phyloP scores from a whole-genome alignment of 345 rosid species.

The Salix purpurea region DNA sequence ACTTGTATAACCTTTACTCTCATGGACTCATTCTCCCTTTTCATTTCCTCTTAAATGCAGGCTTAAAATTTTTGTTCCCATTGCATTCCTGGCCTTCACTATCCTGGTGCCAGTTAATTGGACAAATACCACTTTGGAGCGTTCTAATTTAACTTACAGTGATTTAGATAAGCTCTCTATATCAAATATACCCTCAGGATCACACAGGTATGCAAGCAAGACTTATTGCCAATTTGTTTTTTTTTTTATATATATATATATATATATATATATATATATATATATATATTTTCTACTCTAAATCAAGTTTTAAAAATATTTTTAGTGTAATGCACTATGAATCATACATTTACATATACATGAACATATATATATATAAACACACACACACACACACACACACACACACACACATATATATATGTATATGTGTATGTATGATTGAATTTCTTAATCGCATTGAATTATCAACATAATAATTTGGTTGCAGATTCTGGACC shows the following conservation, averaged over 20 bases:
- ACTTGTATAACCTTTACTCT: not conserved
- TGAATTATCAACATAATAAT: not conserved
- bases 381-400: too few relatives aligned
- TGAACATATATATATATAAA: too few relatives aligned
- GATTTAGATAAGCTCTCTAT: slow-evolving; percentile 82
- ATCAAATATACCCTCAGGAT: slow-evolving; percentile 77
- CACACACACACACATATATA: too few relatives aligned
- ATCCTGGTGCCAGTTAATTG: slow-evolving; percentile 84
- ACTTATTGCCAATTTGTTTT: not conserved
- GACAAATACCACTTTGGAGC: slow-evolving; percentile 65
- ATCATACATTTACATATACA: too few relatives aligned
- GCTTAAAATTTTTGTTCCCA: slow-evolving; percentile 79
- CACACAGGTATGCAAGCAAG: slow-evolving; percentile 46
- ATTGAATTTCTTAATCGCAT: not conserved
- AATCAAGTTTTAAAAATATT: not conserved
- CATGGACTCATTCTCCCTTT: not conserved
- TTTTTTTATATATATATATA: too few relatives aligned
- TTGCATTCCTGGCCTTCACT: slow-evolving; percentile 62
- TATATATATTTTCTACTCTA: not conserved
- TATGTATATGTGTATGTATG: too few relatives aligned
- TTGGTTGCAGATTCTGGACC: slow-evolving; percentile 74
- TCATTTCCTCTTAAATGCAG: slow-evolving; percentile 36
- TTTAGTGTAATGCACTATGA: not conserved
- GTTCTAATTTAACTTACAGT: slow-evolving; percentile 52
- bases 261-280: too few relatives aligned